Percentiles rank a stretch among this genome's conserved stretches.
Conservation (phyloP, 2,329 filamentous ascomycete genomes). For the Penicillium paneum region DNA sequence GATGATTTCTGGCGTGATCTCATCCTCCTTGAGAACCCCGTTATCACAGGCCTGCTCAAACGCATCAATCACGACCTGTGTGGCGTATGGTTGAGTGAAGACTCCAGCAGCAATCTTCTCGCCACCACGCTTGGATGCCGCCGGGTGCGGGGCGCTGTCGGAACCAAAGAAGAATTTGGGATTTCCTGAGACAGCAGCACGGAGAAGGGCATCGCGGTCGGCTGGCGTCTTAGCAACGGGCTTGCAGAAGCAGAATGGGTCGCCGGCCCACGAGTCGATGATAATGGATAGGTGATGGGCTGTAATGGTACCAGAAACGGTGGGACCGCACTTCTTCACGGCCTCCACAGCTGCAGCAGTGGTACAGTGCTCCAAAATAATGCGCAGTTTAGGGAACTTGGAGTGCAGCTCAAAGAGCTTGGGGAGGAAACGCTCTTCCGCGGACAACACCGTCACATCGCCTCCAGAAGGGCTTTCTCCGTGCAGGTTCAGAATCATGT, state of each 20-base stretch:
- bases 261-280: conserved; percentile 68
- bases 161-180: conserved; percentile 66
- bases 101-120: conserved; percentile 55
- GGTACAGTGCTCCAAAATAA: conserved; percentile 78
- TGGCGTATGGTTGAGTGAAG: conserved; percentile 60
- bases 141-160: conserved; percentile 68
- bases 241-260: conserved; percentile 78
- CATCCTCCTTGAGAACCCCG: conserved; percentile 52
- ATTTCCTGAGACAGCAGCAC: conserved; percentile 54
- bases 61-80: conserved; percentile 58
- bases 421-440: conserved; percentile 75
- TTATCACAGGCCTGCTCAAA: conserved; percentile 55
- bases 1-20: conserved; percentile 54
- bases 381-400: conserved; percentile 61
- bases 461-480: conserved; percentile 58
- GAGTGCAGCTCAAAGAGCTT: conserved; percentile 70
- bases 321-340: conserved; percentile 71
- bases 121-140: conserved; percentile 54
- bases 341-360: conserved; percentile 76
- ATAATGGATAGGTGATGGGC: conserved; percentile 82
- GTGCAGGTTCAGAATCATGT: conserved; percentile 87
- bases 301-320: conserved; percentile 69
- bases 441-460: conserved; percentile 60
- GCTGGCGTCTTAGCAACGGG: conserved; percentile 69
- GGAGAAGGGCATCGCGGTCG: conserved; percentile 69